Evolutionary conservation across 2,329 filamentous ascomycete genomes (phyloP).

Genomic region (Alternaria ventricosa): DNA sequence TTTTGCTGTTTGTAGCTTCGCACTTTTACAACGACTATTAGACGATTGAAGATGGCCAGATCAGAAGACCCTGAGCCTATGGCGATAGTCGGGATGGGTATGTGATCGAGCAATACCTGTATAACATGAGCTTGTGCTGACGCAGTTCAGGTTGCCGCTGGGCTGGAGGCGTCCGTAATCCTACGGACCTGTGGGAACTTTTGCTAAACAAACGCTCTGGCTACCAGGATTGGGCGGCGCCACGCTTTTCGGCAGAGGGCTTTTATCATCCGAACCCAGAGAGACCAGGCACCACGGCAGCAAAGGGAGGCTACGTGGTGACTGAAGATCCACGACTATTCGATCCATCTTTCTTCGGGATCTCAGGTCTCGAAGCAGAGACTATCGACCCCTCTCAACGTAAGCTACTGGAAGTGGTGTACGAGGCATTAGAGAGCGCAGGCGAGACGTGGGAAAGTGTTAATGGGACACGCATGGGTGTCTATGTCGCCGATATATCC

Average conservation of each 20-base stretch:
- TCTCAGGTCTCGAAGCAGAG: conserved; percentile 24
- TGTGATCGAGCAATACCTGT: not conserved
- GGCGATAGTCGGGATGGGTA: conserved; percentile 36
- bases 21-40: not conserved
- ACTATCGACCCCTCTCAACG: conserved; percentile 39
- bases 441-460: conserved; percentile 36
- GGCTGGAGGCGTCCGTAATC: conserved; percentile 22
- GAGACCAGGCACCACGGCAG: conserved; percentile 32
- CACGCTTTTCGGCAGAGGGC: conserved; percentile 40
- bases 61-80: conserved; percentile 23
- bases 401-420: conserved; percentile 38
- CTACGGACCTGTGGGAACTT: conserved; percentile 32
- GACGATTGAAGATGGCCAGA: not conserved
- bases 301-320: conserved; percentile 31
- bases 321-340: conserved; percentile 45
- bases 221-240: conserved; percentile 27
- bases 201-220: conserved; percentile 41
- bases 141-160: conserved; percentile 24
- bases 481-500: conserved; percentile 22
- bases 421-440: conserved; percentile 51
- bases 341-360: conserved; percentile 44
- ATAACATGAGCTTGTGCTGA: not conserved
- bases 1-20: not conserved
- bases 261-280: conserved; percentile 40
- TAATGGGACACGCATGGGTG: conserved; percentile 26